These are phyloP conservation scores for Solanum appendiculatum DNA, from an alignment of 257 asterid genomes.

Conservation along the genomic window DNA sequence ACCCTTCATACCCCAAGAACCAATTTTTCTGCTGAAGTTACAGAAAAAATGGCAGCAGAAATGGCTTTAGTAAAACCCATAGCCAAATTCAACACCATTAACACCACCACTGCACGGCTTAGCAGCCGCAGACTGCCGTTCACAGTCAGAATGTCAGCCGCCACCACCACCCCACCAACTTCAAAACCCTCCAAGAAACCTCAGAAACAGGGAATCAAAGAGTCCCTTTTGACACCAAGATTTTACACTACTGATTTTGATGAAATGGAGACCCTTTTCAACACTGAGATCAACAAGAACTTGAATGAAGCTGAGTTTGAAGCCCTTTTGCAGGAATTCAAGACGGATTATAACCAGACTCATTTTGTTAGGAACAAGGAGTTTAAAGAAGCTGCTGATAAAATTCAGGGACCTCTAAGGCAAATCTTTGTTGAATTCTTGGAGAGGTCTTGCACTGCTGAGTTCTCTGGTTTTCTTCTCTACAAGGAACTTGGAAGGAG, in stretches of 20 bases:
- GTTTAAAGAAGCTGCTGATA: conserved; percentile 89
- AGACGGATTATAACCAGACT: conserved; percentile 95
- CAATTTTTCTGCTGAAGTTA: background rate
- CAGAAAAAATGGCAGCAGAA: conserved; percentile 41
- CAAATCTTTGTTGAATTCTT: conserved; percentile 80
- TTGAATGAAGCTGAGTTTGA: conserved; percentile 76
- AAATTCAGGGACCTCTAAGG: conserved; percentile 66
- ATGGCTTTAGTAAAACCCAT: conserved; percentile 74
- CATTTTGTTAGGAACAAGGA: conserved; percentile 88
- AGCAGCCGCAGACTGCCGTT: conserved; percentile 4
- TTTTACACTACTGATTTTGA: conserved; percentile 92
- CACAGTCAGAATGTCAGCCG: conserved; percentile 50
- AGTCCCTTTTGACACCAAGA: conserved; percentile 61
- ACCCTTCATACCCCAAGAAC: background rate
- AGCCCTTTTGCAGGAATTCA: conserved; percentile 86
- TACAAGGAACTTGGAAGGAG: conserved; percentile 85
- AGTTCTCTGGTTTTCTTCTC: conserved; percentile 93
- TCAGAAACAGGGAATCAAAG: conserved; percentile 52
- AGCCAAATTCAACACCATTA: conserved; percentile 29
- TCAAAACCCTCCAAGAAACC: conserved; percentile 30
- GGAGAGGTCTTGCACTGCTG: conserved; percentile 95
- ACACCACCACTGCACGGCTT: conserved; percentile 20
- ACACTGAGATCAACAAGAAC: conserved; percentile 83
- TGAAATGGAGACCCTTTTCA: conserved; percentile 96
- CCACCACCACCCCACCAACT: conserved; percentile 31